Base-by-base conservation (phyloP, 345 rosid genomes). In the Gossypium ekmanianum region DNA sequence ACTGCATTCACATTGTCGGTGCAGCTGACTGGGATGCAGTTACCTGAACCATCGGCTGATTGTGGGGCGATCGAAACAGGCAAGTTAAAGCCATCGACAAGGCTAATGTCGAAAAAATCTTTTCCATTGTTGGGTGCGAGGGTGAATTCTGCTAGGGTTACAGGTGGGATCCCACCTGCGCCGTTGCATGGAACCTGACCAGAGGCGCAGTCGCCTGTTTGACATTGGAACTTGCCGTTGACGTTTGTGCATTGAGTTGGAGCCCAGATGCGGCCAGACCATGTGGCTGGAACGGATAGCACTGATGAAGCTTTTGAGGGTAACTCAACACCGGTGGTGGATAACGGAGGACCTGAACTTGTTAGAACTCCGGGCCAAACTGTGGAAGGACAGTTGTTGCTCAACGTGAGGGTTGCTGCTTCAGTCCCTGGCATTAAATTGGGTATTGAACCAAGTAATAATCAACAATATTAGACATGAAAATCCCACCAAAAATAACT, bases 221-320 rank as follows among this genome's bases (percentile, higher is more conserved):
- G 77, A 13, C 89, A 88, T 20, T 64, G 29, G 76, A 86, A 83
- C 34, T 65, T 79, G 0, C 84, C 84, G 5, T 80, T 1, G 44
- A 83, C 43, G 52, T 68, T 55, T 61, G 81, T 44, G 83, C 97
- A 89, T 6, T 47, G 56, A 0, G 91, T 69, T 17, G 90, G 77
- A 13, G 71, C 91, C 93, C 92, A 88, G 0, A 89, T 0, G 8
- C 85, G 79, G 43, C 91, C 93, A 0, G 68, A 8, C 92, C 89
- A 87, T 14, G 82, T 71, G 0, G 75, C 9, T 0, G 81, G 73
- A 2, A 66, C 75, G 1, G 44, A 4, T 0, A 88, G 13, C 24
- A 69, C 18, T 20, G 20, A 73, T 0, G 84, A 9, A 14, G 79
- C 78, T 16, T 81, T 79, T 39, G 84, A 50, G 57, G 72, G 58